phyloP scores from a whole-genome alignment of 2,329 filamentous ascomycete species.

The Penicillium nordicum region DNA sequence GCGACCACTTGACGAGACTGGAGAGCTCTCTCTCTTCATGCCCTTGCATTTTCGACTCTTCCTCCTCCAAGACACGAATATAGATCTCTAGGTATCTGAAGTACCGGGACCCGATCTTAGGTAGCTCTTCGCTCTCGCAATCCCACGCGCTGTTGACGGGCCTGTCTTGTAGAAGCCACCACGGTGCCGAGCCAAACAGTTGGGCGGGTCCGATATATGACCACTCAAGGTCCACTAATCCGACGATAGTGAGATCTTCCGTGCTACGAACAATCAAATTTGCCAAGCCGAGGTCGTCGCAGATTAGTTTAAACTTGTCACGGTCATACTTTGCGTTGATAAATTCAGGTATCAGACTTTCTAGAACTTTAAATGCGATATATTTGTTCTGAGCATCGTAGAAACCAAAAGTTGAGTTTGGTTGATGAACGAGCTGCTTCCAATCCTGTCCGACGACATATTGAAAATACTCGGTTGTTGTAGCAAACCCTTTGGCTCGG shows the following conservation, averaged over 20 bases:
- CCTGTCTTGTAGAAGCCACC: conserved; percentile 37
- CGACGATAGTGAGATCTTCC: conserved; percentile 35
- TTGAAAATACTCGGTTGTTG: conserved; percentile 33
- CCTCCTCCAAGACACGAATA: conserved; percentile 31
- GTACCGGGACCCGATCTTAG: background rate
- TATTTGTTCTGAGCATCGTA: conserved; percentile 32
- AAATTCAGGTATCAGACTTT: conserved; percentile 25
- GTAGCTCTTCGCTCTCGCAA: background rate
- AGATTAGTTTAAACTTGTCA: conserved; percentile 38
- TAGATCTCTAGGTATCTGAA: conserved; percentile 26
- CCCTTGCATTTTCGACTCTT: conserved; percentile 29
- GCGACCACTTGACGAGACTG: conserved; percentile 33
- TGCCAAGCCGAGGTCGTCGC: conserved; percentile 37
- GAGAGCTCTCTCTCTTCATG: conserved; percentile 29
- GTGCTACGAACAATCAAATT: conserved; percentile 38
- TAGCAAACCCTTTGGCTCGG: conserved; percentile 26
- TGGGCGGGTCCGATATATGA: conserved; percentile 39
- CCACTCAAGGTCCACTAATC: conserved; percentile 39
- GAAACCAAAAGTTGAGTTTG: conserved; percentile 29
- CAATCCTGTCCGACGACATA: conserved; percentile 33
- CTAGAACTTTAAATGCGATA: conserved; percentile 28
- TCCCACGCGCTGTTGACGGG: conserved; percentile 21
- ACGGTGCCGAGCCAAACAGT: conserved; percentile 36
- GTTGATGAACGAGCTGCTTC: conserved; percentile 35
- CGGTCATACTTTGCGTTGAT: conserved; percentile 26